Evolutionary conservation across 441 rosid species (phyloP).

Genomic region (Brassica balearica): DNA sequence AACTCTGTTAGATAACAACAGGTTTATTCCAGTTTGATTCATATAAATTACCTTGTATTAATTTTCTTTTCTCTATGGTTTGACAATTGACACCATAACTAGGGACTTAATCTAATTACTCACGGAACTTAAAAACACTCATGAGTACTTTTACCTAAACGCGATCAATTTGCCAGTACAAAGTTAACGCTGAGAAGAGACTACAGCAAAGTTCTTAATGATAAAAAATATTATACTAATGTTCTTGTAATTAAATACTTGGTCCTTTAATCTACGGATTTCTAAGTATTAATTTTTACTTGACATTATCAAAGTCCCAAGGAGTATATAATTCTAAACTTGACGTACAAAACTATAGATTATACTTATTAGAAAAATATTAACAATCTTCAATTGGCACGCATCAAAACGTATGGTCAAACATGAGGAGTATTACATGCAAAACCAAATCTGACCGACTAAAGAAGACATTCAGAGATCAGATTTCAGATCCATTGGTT

Average conservation of each 20-base stretch:
- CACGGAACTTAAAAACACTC: neutral
- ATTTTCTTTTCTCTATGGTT: neutral
- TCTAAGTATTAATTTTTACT: neutral
- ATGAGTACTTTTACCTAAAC: neutral
- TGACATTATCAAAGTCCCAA: neutral
- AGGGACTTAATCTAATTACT: neutral
- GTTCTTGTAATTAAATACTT: too few relatives aligned
- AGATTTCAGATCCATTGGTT: constrained; percentile 30
- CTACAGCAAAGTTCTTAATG: neutral
- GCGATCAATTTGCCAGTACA: neutral
- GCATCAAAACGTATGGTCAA: constrained; percentile 11
- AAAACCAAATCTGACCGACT: constrained; percentile 20
- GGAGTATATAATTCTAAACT: neutral
- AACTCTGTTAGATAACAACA: neutral
- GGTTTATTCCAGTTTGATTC: neutral
- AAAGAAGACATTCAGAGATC: constrained; percentile 17
- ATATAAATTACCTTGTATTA: neutral
- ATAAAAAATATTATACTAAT: too few relatives aligned
- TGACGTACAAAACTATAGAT: neutral
- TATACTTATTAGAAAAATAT: neutral
- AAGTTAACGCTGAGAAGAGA: neutral
- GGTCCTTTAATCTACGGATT: neutral
- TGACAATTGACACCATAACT: neutral
- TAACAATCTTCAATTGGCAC: constrained; percentile 2
- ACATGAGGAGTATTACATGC: constrained; percentile 23